phyloP scores from a whole-genome alignment of 768 basidiomycete species.

The Boletus reticulatus region DNA sequence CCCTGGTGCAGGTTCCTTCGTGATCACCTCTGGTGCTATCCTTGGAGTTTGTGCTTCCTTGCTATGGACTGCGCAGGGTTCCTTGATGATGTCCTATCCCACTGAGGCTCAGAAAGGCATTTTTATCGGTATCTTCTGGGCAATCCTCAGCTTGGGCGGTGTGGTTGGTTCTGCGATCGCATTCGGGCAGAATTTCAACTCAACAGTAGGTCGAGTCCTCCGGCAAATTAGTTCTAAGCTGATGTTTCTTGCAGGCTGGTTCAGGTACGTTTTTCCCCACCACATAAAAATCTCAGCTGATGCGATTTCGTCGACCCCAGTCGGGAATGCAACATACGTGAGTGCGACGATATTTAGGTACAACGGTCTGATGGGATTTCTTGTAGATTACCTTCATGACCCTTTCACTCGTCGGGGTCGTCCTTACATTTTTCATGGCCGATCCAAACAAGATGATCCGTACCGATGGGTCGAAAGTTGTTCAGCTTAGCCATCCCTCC shows the following conservation, averaged over 20 bases:
- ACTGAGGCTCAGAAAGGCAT: conserved; percentile 55
- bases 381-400: conserved; percentile 69
- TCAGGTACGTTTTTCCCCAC: conserved; percentile 14
- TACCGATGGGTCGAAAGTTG: conserved; percentile 68
- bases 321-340: conserved; percentile 80
- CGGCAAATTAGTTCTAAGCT: neutral
- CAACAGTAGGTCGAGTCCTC: conserved; percentile 40
- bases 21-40: conserved; percentile 47
- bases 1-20: conserved; percentile 42
- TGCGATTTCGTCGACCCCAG: conserved; percentile 28
- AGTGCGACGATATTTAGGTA: conserved; percentile 36
- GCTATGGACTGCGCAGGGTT: conserved; percentile 53
- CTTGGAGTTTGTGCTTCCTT: conserved; percentile 51
- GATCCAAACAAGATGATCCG: conserved; percentile 72
- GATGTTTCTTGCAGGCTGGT: conserved; percentile 21
- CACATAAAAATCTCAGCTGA: neutral
- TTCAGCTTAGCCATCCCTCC: conserved; percentile 58
- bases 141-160: conserved; percentile 77
- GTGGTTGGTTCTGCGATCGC: conserved; percentile 78
- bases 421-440: conserved; percentile 65
- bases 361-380: neutral
- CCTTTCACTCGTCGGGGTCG: conserved; percentile 65
- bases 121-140: conserved; percentile 53
- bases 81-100: conserved; percentile 56
- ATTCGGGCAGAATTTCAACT: conserved; percentile 67